Conservation (phyloP, 164 flowering plant species). For the Sextonia rubra region DNA sequence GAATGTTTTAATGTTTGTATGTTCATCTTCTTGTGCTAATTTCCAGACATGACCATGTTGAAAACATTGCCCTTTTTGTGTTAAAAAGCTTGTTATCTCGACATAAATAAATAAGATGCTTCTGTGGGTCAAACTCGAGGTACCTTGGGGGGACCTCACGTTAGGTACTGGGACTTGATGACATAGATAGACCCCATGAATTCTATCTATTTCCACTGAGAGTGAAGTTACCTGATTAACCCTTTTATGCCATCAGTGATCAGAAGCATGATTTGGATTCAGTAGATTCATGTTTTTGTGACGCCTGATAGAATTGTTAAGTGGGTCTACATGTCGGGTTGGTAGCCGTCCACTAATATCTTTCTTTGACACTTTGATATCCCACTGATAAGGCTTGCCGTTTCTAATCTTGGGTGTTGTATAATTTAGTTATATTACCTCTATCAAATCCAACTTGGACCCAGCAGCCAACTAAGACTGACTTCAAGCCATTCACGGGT, state of each 20-base stretch:
- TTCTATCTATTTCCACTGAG: background rate
- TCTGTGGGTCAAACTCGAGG: background rate
- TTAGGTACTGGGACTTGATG: background rate
- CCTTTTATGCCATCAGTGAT: background rate
- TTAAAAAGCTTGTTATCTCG: background rate
- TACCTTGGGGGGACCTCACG: background rate
- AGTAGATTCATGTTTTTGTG: too few relatives aligned
- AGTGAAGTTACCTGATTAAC: background rate
- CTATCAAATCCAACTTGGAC: too few relatives aligned
- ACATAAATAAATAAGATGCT: background rate
- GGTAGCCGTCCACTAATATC: too few relatives aligned
- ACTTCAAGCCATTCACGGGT: too few relatives aligned
- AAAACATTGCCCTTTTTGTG: slow-evolving; percentile 1
- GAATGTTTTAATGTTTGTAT: background rate
- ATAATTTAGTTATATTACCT: too few relatives aligned
- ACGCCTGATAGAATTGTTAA: too few relatives aligned
- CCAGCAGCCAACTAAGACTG: too few relatives aligned
- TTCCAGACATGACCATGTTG: slow-evolving; percentile 6
- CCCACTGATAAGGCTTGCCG: too few relatives aligned
- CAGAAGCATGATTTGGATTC: background rate
- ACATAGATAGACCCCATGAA: background rate
- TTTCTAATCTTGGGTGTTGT: too few relatives aligned
- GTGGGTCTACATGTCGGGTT: too few relatives aligned
- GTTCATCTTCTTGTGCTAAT: background rate
- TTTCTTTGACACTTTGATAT: too few relatives aligned